These are phyloP conservation scores for Aphanomyces stellatus DNA, from an alignment of 352 stramenopile species.

Conservation along the genomic window DNA sequence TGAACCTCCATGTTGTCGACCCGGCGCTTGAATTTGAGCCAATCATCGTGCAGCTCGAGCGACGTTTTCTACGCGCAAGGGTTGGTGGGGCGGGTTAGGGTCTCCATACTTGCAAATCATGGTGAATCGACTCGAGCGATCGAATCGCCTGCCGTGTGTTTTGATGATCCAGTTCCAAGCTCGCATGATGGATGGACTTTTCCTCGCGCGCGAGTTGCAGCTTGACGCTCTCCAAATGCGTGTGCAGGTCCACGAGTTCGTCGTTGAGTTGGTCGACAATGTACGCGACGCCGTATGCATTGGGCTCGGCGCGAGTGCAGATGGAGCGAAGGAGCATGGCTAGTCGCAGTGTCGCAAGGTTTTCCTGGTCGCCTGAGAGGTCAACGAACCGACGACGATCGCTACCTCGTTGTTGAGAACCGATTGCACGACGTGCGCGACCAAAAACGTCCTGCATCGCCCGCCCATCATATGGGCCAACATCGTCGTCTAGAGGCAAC, in stretches of 20 bases:
- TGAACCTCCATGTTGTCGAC: neutral
- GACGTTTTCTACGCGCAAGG: slow-evolving; percentile 9
- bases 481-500: neutral
- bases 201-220: neutral
- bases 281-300: neutral
- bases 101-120: slow-evolving; percentile 11
- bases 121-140: neutral
- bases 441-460: slow-evolving; percentile 2
- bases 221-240: slow-evolving; percentile 4
- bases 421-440: slow-evolving; percentile 17
- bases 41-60: slow-evolving; percentile 4
- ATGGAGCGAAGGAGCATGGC: slow-evolving; percentile 7
- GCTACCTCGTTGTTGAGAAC: slow-evolving; percentile 7
- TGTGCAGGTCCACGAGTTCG: neutral
- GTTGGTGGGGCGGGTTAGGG: neutral
- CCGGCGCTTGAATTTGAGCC: slow-evolving; percentile 11
- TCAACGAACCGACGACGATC: neutral
- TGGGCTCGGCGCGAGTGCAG: neutral
- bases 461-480: slow-evolving; percentile 4
- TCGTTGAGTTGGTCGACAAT: neutral
- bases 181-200: neutral
- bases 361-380: neutral
- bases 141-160: neutral
- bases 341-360: slow-evolving; percentile 6
- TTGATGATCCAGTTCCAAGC: slow-evolving; percentile 2